Evolutionary conservation across 2,329 filamentous ascomycete species (phyloP).

Genomic region (Nemania sp.): DNA sequence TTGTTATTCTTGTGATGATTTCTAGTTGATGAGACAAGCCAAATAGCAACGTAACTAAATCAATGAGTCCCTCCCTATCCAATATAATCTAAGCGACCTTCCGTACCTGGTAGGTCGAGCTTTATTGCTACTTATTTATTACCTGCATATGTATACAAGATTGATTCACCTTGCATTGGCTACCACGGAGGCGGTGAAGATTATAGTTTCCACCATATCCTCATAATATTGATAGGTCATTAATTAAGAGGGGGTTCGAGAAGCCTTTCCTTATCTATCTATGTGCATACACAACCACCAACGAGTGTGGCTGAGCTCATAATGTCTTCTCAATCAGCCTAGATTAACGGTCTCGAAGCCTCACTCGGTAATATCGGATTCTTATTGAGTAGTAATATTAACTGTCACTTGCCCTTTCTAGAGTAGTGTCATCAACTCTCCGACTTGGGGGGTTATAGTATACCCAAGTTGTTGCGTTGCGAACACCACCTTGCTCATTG

Average conservation of each 20-base stretch:
- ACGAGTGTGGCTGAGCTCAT: no score
- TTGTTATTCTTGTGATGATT: not conserved
- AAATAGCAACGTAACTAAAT: no score
- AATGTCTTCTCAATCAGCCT: not conserved
- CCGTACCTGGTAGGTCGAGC: not conserved
- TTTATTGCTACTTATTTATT: not conserved
- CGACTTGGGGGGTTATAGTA: constrained; percentile 27
- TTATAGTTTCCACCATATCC: not conserved
- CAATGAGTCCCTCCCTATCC: no score
- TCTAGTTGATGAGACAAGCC: no score
- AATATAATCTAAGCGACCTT: not conserved
- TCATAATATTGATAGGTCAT: not conserved
- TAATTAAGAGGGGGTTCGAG: not conserved
- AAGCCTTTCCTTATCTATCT: not conserved
- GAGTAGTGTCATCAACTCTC: not conserved
- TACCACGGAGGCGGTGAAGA: not conserved
- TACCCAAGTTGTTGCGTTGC: not conserved
- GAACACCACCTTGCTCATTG: no score
- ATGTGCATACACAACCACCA: not conserved
- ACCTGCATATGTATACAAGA: not conserved
- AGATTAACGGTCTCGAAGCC: not conserved
- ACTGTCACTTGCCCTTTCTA: not conserved
- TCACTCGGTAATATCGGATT: not conserved
- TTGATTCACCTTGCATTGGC: not conserved
- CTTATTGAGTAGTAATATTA: not conserved